These are phyloP conservation scores for Kwoniella pini DNA, from an alignment of 768 basidiomycete genomes.

Conservation along the genomic window DNA sequence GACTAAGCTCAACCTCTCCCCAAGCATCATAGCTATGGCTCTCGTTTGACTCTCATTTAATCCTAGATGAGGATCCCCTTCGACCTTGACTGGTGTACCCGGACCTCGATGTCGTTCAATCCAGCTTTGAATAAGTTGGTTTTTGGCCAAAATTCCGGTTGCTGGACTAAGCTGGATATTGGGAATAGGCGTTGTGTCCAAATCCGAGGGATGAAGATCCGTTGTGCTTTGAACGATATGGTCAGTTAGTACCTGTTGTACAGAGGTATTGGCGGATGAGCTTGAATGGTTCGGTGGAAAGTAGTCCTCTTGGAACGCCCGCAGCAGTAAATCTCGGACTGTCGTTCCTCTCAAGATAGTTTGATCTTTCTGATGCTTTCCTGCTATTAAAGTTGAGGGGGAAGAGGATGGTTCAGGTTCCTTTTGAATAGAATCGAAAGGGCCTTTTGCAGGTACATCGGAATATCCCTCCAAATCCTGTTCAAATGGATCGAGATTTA, in stretches of 20 bases:
- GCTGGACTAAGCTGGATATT: slow-evolving; percentile 45
- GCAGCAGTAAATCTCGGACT: slow-evolving; percentile 70
- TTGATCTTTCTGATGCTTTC: slow-evolving; percentile 19
- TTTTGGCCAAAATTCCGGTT: slow-evolving; percentile 66
- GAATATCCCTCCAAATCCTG: slow-evolving; percentile 34
- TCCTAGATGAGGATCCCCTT: slow-evolving; percentile 74
- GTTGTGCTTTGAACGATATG: slow-evolving; percentile 36
- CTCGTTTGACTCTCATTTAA: slow-evolving; percentile 76
- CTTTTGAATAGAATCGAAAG: no score
- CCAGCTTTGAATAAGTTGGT: slow-evolving; percentile 82
- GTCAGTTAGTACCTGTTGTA: not conserved
- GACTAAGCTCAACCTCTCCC: slow-evolving; percentile 72
- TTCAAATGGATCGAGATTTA: slow-evolving; percentile 62
- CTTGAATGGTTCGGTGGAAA: slow-evolving; percentile 18
- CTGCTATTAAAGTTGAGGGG: no score
- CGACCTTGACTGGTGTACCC: slow-evolving; percentile 62
- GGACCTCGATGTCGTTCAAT: slow-evolving; percentile 64
- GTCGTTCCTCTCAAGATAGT: slow-evolving; percentile 68
- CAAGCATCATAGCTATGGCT: slow-evolving; percentile 85
- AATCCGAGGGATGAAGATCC: slow-evolving; percentile 33
- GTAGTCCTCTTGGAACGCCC: slow-evolving; percentile 58
- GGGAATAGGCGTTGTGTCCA: slow-evolving; percentile 54
- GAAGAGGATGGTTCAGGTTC: not conserved
- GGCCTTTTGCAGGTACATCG: not conserved
- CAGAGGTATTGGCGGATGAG: not conserved